Conservation (phyloP, 768 basidiomycete species). For the Scleroderma bovista region DNA sequence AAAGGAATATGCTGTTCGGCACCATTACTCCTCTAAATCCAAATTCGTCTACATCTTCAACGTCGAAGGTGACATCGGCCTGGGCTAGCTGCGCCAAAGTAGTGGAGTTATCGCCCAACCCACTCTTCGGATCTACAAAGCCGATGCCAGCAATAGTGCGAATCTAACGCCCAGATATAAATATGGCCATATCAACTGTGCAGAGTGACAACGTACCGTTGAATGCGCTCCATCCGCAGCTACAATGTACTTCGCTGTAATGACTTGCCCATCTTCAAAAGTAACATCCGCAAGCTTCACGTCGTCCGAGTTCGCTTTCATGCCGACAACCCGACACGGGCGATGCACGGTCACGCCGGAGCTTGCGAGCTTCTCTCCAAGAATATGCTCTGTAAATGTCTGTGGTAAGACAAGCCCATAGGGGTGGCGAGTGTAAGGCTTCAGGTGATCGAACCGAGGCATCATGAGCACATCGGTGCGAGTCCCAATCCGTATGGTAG, state of each 20-base stretch:
- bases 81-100: conserved; percentile 36
- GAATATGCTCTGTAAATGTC: conserved; percentile 37
- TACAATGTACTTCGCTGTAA: conserved; percentile 42
- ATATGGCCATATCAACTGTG: neutral
- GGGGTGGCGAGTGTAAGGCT: conserved; percentile 38
- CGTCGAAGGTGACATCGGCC: conserved; percentile 40
- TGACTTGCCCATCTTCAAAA: conserved; percentile 41
- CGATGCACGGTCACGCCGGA: conserved; percentile 31
- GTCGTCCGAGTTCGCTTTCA: conserved; percentile 27
- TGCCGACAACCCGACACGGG: conserved; percentile 34
- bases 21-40: conserved; percentile 20
- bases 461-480: conserved; percentile 23
- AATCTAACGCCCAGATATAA: conserved; percentile 27
- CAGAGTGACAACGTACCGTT: conserved; percentile 25
- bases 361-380: conserved; percentile 31
- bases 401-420: conserved; percentile 41
- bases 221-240: conserved; percentile 50
- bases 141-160: conserved; percentile 37
- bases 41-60: neutral
- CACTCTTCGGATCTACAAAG: conserved; percentile 39
- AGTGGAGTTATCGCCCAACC: conserved; percentile 18
- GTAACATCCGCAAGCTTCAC: conserved; percentile 31
- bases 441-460: conserved; percentile 30
- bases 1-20: conserved; percentile 30
- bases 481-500: conserved; percentile 23